Evolutionary conservation across 2,329 filamentous ascomycete genomes (phyloP).

Genomic region (Calcarisporium arbuscula): DNA sequence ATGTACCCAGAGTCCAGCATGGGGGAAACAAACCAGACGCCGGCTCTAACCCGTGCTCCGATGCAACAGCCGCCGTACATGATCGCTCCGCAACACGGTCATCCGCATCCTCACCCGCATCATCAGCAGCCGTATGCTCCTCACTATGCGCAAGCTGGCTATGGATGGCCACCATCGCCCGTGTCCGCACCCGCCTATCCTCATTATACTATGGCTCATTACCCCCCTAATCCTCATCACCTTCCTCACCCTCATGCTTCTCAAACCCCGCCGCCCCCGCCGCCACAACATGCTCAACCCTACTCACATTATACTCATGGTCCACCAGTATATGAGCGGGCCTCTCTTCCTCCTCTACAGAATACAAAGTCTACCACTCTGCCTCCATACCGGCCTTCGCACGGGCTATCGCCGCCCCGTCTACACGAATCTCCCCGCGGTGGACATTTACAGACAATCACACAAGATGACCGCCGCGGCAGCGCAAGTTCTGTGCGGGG

Average conservation of each 20-base stretch:
- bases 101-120: conserved; percentile 19
- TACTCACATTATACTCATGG: conserved; percentile 19
- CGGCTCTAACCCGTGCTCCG: conserved; percentile 71
- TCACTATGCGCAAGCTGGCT: conserved; percentile 37
- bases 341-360: conserved; percentile 30
- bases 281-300: conserved; percentile 20
- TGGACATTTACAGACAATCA: conserved; percentile 37
- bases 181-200: conserved; percentile 47
- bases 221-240: conserved; percentile 23
- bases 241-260: conserved; percentile 21
- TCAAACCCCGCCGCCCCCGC: conserved; percentile 17
- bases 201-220: conserved; percentile 36
- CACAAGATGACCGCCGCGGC: conserved; percentile 35
- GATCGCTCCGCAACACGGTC: conserved; percentile 28
- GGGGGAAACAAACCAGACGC: conserved; percentile 74
- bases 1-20: conserved; percentile 97
- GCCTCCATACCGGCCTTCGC: conserved; percentile 25
- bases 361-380: conserved; percentile 19
- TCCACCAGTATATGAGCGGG: conserved; percentile 23
- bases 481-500: conserved; percentile 26
- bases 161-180: conserved; percentile 51
- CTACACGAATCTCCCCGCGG: conserved; percentile 36
- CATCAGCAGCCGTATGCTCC: conserved; percentile 28
- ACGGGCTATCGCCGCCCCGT: conserved; percentile 28
- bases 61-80: conserved; percentile 44